Percentiles rank a stretch among this genome's conserved stretches.
Conservation (phyloP, 2,329 filamentous ascomycete genomes). For the Cladophialophora bantiana region DNA sequence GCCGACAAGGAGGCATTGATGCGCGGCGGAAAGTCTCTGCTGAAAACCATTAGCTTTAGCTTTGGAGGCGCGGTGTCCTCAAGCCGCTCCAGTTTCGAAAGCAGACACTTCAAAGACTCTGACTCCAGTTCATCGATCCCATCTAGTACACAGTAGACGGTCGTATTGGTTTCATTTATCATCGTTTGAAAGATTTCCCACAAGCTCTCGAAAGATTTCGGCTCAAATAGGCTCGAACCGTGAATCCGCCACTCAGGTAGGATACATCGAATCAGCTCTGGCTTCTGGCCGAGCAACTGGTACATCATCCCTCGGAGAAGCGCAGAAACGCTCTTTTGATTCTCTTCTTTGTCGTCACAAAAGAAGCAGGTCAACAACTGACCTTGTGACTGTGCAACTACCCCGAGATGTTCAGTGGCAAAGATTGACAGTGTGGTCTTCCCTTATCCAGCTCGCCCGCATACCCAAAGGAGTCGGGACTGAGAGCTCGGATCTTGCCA, state of each 20-base stretch:
- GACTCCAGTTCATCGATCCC: slow-evolving; percentile 8
- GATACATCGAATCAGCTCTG: background rate
- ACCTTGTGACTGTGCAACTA: slow-evolving; percentile 12
- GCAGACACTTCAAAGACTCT: background rate
- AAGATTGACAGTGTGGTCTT: slow-evolving; percentile 43
- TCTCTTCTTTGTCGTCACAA: slow-evolving; percentile 40
- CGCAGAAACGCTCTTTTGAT: slow-evolving; percentile 39
- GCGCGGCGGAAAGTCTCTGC: slow-evolving; percentile 1
- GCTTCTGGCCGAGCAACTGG: slow-evolving; percentile 36
- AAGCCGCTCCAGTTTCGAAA: slow-evolving; percentile 1
- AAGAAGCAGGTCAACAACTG: slow-evolving; percentile 41
- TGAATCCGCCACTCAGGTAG: slow-evolving; percentile 10
- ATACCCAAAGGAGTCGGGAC: slow-evolving; percentile 41
- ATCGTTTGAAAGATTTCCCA: slow-evolving; percentile 7
- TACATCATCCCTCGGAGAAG: slow-evolving; percentile 40
- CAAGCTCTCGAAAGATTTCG: slow-evolving; percentile 5
- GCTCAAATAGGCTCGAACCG: background rate
- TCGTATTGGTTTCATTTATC: background rate
- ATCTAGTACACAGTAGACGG: slow-evolving; percentile 7
- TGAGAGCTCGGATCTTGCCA: slow-evolving; percentile 16
- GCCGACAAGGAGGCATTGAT: background rate
- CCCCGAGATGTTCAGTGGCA: slow-evolving; percentile 38
- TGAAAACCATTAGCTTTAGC: slow-evolving; percentile 8
- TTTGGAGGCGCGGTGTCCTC: background rate
- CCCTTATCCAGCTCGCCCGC: slow-evolving; percentile 42